Percentiles rank a stretch among this genome's conserved stretches.
phyloP scores from a whole-genome alignment of 2,329 filamentous ascomycete genomes.

The Exutisphaerella laricina region DNA sequence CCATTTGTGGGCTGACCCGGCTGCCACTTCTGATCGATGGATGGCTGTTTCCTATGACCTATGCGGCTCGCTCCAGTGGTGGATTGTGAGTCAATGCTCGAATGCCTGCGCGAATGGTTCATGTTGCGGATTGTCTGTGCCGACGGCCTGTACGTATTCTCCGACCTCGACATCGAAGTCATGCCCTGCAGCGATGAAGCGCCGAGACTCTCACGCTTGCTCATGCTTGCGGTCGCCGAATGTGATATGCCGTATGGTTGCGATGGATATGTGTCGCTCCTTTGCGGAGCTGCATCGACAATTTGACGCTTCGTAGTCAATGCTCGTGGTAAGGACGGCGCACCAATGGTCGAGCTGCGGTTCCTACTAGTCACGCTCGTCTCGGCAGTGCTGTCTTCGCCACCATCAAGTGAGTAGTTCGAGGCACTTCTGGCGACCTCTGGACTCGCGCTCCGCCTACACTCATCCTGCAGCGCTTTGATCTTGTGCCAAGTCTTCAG shows the following conservation, averaged over 20 bases:
- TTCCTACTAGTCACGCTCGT: conserved; percentile 42
- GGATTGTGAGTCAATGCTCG: conserved; percentile 68
- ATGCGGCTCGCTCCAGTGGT: conserved; percentile 25
- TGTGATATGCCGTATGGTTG: conserved; percentile 9
- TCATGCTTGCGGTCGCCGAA: conserved; percentile 32
- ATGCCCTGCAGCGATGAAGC: conserved; percentile 30
- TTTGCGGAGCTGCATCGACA: conserved; percentile 11
- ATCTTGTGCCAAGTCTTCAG: conserved; percentile 97
- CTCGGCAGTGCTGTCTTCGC: conserved; percentile 33
- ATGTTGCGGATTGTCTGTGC: conserved; percentile 43
- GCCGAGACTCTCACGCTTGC: conserved; percentile 27
- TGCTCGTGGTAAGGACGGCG: conserved; percentile 16
- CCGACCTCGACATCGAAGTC: conserved; percentile 30
- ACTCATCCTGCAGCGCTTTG: conserved; percentile 82
- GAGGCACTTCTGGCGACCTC: conserved; percentile 34
- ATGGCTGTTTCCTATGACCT: conserved; percentile 52
- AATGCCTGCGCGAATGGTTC: conserved; percentile 80
- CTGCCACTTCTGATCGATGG: conserved; percentile 54
- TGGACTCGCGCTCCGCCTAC: conserved; percentile 54
- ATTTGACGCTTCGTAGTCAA: conserved; percentile 20
- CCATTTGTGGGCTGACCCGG: conserved; percentile 22
- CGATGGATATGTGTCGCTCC: conserved; percentile 13
- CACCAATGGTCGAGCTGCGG: conserved; percentile 40
- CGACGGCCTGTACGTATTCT: conserved; percentile 31
- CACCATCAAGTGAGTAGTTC: conserved; percentile 38